Conservation (phyloP, 176 grass and related monocot genomes). For the Oryza meyeriana region DNA sequence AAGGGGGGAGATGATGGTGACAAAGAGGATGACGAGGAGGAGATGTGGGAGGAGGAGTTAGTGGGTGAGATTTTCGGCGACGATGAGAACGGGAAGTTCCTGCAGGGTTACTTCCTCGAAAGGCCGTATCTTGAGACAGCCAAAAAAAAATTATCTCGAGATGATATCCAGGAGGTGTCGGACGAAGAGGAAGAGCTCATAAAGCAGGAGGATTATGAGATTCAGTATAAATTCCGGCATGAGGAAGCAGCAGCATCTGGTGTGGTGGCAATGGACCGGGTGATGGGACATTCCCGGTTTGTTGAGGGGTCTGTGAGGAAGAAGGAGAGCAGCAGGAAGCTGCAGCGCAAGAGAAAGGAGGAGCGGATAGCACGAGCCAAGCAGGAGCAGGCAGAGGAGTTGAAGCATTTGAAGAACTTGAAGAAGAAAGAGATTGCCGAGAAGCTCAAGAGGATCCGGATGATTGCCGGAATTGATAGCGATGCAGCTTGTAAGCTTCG, state of each 20-base stretch:
- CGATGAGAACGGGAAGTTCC: constrained; percentile 74
- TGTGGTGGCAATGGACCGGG: constrained; percentile 48
- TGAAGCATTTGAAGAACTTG: constrained; percentile 92
- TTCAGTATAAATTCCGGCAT: constrained; percentile 56
- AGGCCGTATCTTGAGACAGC: constrained; percentile 51
- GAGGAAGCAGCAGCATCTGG: constrained; percentile 60
- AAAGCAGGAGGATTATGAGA: constrained; percentile 65
- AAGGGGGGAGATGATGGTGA: not conserved
- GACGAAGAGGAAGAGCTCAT: constrained; percentile 65
- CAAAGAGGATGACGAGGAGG: constrained; percentile 51
- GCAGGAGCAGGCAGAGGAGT: constrained; percentile 68
- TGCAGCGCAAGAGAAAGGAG: constrained; percentile 89
- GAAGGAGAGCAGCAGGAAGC: constrained; percentile 82
- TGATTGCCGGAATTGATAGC: constrained; percentile 63
- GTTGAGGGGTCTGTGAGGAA: constrained; percentile 95
- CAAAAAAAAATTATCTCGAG: constrained; percentile 20
- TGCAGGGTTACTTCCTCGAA: constrained; percentile 74
- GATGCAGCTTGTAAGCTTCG: constrained; percentile 50
- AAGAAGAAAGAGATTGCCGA: constrained; percentile 97
- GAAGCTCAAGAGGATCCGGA: constrained; percentile 70
- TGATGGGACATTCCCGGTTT: constrained; percentile 73
- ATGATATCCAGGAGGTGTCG: constrained; percentile 49
- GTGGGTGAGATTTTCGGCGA: constrained; percentile 60
- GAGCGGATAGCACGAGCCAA: constrained; percentile 63
- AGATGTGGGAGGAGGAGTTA: constrained; percentile 48